phyloP scores from a whole-genome alignment of 208 protist species.

The Wallacemonas rigidus region DNA sequence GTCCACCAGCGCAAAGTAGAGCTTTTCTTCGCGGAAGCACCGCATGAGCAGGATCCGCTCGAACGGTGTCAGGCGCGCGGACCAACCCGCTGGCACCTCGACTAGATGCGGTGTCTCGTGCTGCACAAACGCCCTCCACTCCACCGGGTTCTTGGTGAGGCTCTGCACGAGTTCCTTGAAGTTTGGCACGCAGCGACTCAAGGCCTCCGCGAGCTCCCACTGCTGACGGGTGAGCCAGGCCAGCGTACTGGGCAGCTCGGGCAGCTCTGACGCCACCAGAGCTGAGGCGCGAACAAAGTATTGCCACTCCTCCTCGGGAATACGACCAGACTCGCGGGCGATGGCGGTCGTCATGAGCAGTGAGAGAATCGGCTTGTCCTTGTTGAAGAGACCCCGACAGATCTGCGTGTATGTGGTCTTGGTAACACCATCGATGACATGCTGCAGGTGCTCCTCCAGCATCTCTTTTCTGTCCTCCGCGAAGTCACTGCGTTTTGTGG shows the following conservation, averaged over 20 bases:
- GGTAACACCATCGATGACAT: slow-evolving; percentile 89
- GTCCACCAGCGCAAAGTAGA: slow-evolving; percentile 89
- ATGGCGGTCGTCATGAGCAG: slow-evolving; percentile 94
- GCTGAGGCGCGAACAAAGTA: slow-evolving; percentile 91
- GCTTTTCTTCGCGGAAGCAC: slow-evolving; percentile 94
- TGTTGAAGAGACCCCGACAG: slow-evolving; percentile 98
- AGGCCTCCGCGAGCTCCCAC: slow-evolving; percentile 87
- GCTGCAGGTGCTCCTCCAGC: slow-evolving; percentile 74
- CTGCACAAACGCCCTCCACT: slow-evolving; percentile 70
- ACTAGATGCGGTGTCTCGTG: slow-evolving; percentile 63
- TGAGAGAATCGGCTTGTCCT: slow-evolving; percentile 96
- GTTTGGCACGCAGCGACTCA: slow-evolving; percentile 74
- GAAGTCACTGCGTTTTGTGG: slow-evolving; percentile 56
- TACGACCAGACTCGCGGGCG: slow-evolving; percentile 50
- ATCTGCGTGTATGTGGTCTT: slow-evolving; percentile 94
- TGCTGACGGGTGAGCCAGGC: slow-evolving; percentile 74
- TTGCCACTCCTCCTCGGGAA: slow-evolving; percentile 91
- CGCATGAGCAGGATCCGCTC: slow-evolving; percentile 94
- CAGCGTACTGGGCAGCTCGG: slow-evolving; percentile 44
- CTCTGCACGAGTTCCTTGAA: slow-evolving; percentile 65
- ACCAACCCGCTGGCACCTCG: slow-evolving; percentile 61
- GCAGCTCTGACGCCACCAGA: slow-evolving; percentile 80
- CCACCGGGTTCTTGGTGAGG: slow-evolving; percentile 40
- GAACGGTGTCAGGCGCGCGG: slow-evolving; percentile 73
- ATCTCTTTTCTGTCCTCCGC: slow-evolving; percentile 51